Base-by-base conservation (phyloP, 352 stramenopile genomes). In the Globisporangium cystogenes region DNA sequence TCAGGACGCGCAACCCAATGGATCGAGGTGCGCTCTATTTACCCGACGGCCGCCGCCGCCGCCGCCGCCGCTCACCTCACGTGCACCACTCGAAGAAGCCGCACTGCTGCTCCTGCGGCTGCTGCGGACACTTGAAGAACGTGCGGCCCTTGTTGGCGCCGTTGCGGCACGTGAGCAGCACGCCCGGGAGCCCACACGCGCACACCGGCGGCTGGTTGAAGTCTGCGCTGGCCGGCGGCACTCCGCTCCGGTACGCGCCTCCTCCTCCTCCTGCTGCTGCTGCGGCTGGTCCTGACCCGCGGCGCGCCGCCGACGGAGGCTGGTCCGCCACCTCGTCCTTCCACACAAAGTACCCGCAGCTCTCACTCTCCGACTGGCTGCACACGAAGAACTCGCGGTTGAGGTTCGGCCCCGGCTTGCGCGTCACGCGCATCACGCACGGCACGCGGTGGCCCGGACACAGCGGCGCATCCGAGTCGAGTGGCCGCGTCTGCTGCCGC, bases 341-440 rank as follows among this genome's bases (percentile, higher is more conserved):
- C 94, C 94, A 98, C 64, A 90, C 66, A 65, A 98, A 98, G 64
- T 81, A 91, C 48, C 88, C 85, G 54, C 85, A 93, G 51, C 82
- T 89, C 18, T 96, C 85, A 27, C 64, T 62, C 26, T 64, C 72
- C 2, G 86, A 76, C 18, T 85, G 76, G 8, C 77, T 82, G 67
- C 94, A 98, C 14, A 79, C 75, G 65, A 90, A 98, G 70, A 98
- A 98, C 59, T 96, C 86, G n/a, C 92, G 79, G 49, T 90, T 86
- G 48, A 90, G 82, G 60, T 98, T 98, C 5, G 68, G 63, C 24
- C 77, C 68, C 29, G 55, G 39, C 60, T 87, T 82, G 57, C 64
- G 49, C 24, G 64, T 72, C 45, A 53, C 82, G 42, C 79, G 74
- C 14, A 72, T 45, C 24, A 72, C 70, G 45, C 82, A 87, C 7